phyloP scores from a whole-genome alignment of 2,329 filamentous ascomycete genomes.

The Paecilomyces dactylethromorphus region DNA sequence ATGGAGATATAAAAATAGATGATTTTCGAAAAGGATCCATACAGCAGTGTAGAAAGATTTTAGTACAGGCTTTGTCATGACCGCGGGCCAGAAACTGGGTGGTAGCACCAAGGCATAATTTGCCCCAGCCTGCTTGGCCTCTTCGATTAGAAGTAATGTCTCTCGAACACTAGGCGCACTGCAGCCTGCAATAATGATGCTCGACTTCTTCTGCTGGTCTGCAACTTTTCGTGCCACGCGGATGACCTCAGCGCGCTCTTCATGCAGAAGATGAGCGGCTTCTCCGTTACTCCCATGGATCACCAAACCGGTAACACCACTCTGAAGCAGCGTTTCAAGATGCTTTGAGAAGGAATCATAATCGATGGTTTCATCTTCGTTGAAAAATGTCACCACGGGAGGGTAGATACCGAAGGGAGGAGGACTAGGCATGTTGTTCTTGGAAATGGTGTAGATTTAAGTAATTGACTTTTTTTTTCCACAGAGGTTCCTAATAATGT shows the following conservation, averaged over 20 bases:
- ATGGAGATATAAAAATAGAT: neutral
- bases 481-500: no score
- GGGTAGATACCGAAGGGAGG: constrained; percentile 31
- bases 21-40: neutral
- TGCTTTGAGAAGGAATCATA: constrained; percentile 35
- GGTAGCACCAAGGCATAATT: constrained; percentile 54
- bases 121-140: constrained; percentile 32
- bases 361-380: constrained; percentile 36
- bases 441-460: neutral
- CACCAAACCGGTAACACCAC: constrained; percentile 40
- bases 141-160: constrained; percentile 48
- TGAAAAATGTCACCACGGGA: constrained; percentile 44
- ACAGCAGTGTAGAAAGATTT: neutral
- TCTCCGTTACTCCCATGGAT: constrained; percentile 45
- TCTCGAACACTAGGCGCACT: constrained; percentile 63
- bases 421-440: neutral
- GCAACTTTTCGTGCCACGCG: constrained; percentile 38
- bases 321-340: constrained; percentile 37
- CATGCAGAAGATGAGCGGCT: constrained; percentile 43
- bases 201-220: neutral
- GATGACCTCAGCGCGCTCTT: constrained; percentile 45
- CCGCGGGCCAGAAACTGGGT: constrained; percentile 52
- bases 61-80: constrained; percentile 23
- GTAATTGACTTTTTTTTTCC: no score
- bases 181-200: constrained; percentile 61